phyloP scores from a whole-genome alignment of 208 protist species.

The Balamuthia mandrillaris region DNA sequence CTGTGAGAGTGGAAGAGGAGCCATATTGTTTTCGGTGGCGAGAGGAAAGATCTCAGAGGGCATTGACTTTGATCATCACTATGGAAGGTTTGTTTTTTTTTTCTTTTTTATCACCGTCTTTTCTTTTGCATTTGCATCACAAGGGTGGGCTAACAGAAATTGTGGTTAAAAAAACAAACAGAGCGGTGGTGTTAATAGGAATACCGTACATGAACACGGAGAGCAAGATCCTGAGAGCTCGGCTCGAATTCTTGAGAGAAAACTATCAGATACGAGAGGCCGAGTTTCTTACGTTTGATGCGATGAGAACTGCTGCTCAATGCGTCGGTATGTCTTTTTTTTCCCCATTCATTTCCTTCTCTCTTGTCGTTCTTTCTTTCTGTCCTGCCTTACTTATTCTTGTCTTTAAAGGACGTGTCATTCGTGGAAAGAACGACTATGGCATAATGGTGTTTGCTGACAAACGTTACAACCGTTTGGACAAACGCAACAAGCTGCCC shows the following conservation, averaged over 20 bases:
- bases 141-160: too few relatives aligned
- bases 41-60: constrained; percentile 91
- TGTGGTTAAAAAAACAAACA: too few relatives aligned
- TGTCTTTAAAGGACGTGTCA: constrained; percentile 96
- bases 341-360: too few relatives aligned
- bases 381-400: too few relatives aligned
- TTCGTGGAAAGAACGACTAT: constrained; percentile 98
- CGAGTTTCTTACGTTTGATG: constrained; percentile 97
- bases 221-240: constrained; percentile 34
- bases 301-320: constrained; percentile 97
- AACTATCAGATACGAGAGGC: constrained; percentile 91
- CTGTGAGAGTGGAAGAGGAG: constrained; percentile 95
- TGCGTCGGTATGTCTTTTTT: too few relatives aligned
- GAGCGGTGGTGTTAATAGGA: constrained; percentile 92
- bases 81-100: constrained; percentile 74
- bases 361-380: too few relatives aligned
- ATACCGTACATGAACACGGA: constrained; percentile 90
- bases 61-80: constrained; percentile 97
- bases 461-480: constrained; percentile 85
- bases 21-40: constrained; percentile 97
- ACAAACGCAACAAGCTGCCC: constrained; percentile 87
- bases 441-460: constrained; percentile 90
- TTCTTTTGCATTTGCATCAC: too few relatives aligned
- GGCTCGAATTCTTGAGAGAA: constrained; percentile 89
- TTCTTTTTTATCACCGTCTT: too few relatives aligned